Conservation (phyloP, 192 early-diverging fungal genomes). For the Entomortierella chlamydospora region DNA sequence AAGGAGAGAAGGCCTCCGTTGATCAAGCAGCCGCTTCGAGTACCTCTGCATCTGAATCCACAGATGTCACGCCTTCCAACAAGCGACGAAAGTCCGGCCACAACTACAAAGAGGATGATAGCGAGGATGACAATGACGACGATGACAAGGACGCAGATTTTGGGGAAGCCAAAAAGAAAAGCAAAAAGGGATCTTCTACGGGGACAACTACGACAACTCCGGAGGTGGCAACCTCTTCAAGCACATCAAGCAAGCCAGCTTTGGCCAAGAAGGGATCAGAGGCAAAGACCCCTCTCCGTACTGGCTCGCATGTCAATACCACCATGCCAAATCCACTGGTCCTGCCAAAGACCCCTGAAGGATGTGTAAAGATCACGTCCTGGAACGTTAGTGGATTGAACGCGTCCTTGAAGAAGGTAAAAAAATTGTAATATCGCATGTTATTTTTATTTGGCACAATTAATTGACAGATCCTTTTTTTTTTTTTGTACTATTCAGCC, state of each 20-base stretch:
- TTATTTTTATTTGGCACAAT: not conserved
- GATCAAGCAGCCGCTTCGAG: not conserved
- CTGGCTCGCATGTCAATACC: constrained; percentile 65
- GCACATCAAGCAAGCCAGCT: constrained; percentile 2
- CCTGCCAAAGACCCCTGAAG: constrained; percentile 63
- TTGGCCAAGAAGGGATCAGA: constrained; percentile 8
- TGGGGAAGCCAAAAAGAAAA: not conserved
- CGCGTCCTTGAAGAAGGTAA: constrained; percentile 80
- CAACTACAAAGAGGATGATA: not conserved
- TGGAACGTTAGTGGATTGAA: constrained; percentile 85
- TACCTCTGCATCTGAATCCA: not conserved
- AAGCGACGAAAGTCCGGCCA: constrained; percentile 2
- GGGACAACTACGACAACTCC: not conserved
- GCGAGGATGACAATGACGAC: not conserved
- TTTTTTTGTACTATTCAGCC: constrained; percentile 8
- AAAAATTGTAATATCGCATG: not conserved
- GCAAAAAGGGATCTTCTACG: not conserved
- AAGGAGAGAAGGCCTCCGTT: not conserved
- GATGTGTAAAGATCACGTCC: constrained; percentile 72
- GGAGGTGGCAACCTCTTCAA: not conserved
- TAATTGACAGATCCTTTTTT: no score
- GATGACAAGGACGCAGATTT: constrained; percentile 3
- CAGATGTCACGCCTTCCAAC: constrained; percentile 1
- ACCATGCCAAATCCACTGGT: constrained; percentile 70
- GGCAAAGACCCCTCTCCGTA: constrained; percentile 24